Conservation (phyloP, 78 protist genomes). For the Dictyostelium capitatum region DNA sequence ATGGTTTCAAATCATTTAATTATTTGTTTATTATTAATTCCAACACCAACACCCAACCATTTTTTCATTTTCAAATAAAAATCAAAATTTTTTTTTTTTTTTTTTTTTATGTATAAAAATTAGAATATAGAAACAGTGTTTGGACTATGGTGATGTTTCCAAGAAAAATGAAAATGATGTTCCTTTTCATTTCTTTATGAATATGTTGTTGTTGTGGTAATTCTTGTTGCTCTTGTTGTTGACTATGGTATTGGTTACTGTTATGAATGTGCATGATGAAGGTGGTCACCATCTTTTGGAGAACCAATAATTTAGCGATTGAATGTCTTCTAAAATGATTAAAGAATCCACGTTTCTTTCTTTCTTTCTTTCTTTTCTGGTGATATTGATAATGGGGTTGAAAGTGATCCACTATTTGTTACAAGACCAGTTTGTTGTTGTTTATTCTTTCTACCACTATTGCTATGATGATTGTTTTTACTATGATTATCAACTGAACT, state of each 20-base stretch:
- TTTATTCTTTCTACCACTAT: not conserved
- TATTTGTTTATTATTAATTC: too few species aligned
- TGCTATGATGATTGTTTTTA: not conserved
- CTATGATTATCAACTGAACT: not conserved
- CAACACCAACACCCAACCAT: too few species aligned
- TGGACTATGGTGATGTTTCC: constrained; percentile 50
- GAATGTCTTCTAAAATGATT: constrained; percentile 70
- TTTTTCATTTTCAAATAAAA: too few species aligned
- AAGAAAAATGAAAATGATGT: constrained; percentile 62
- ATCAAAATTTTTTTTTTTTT: too few species aligned
- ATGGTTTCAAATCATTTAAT: too few species aligned
- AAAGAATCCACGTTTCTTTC: constrained; percentile 33
- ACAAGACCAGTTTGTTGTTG: not conserved
- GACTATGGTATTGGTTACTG: not conserved
- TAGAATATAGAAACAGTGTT: too few species aligned
- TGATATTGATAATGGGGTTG: constrained; percentile 11
- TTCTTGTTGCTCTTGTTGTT: too few species aligned
- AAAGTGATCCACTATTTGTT: not conserved
- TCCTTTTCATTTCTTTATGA: not conserved
- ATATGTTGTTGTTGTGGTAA: too few species aligned
- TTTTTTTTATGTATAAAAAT: too few species aligned
- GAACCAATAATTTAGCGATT: constrained; percentile 42
- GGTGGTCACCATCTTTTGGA: constrained; percentile 13
- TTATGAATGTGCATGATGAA: not conserved
- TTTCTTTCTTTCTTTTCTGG: constrained; percentile 54